Conservation (phyloP, 768 basidiomycete genomes). For the Pulveroboletus sp. region DNA sequence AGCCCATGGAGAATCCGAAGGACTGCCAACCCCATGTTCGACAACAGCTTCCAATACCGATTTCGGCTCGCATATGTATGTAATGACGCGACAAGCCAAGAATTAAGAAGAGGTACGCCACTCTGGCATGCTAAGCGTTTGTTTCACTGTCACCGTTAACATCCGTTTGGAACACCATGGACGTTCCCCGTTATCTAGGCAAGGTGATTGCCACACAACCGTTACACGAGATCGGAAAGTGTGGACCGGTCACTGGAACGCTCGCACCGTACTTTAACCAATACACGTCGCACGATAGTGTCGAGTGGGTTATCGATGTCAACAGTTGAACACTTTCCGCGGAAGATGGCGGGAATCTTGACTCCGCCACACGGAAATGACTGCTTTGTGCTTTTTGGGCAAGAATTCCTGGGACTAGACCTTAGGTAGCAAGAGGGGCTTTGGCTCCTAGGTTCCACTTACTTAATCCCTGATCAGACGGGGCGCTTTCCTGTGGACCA, state of each 20-base stretch:
- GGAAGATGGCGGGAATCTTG: conserved; percentile 4
- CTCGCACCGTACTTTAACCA: conserved; percentile 5
- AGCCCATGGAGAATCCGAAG: conserved; percentile 1
- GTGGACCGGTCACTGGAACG: background rate
- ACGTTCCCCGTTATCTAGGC: background rate
- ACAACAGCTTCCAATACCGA: background rate
- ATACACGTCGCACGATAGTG: conserved; percentile 9
- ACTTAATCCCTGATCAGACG: background rate
- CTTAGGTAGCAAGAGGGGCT: background rate
- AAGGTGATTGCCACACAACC: conserved; percentile 7
- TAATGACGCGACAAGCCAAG: background rate
- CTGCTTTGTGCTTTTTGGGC: background rate
- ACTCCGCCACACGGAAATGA: conserved; percentile 12
- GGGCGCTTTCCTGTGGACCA: background rate
- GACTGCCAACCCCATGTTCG: background rate
- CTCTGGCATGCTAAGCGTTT: conserved; percentile 1
- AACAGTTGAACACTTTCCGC: background rate
- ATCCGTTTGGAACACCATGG: conserved; percentile 6
- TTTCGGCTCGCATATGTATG: background rate
- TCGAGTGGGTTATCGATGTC: conserved; percentile 1
- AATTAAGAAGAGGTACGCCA: background rate
- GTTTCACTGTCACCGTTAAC: conserved; percentile 2
- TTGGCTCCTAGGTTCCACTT: background rate
- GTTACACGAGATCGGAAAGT: conserved; percentile 12
- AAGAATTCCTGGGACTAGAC: conserved; percentile 1